Conservation (phyloP, 2,329 filamentous ascomycete species). For the Penicillium sp. region DNA sequence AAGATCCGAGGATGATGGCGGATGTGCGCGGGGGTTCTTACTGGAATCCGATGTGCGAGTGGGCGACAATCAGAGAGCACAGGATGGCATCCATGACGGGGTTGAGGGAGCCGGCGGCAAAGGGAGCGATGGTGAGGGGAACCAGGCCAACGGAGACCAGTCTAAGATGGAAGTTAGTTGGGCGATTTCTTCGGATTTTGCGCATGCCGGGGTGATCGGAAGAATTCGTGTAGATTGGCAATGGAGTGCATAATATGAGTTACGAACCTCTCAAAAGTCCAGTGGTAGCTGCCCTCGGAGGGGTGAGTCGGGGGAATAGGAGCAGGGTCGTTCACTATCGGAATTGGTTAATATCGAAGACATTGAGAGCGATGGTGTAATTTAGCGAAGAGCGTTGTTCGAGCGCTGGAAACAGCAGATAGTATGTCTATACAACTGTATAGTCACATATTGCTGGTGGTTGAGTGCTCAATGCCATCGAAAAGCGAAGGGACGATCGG, state of each 20-base stretch:
- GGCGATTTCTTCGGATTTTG: background rate
- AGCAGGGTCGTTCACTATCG: conserved; percentile 78
- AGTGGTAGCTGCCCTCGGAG: conserved; percentile 94
- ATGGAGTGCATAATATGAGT: background rate
- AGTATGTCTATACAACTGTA: background rate
- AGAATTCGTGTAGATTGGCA: background rate
- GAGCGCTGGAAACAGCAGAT: background rate
- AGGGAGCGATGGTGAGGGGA: conserved; percentile 84
- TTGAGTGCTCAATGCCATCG: background rate
- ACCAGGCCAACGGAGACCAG: conserved; percentile 76
- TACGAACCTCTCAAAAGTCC: conserved; percentile 79
- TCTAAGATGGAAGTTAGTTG: conserved; percentile 44
- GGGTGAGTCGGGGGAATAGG: conserved; percentile 70
- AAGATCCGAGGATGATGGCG: background rate
- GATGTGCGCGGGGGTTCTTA: conserved; percentile 41
- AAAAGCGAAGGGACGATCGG: conserved; percentile 3
- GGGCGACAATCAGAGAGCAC: conserved; percentile 77
- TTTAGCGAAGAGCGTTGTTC: background rate
- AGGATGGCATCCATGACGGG: conserved; percentile 83
- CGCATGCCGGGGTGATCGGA: background rate
- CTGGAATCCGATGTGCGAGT: conserved; percentile 96
- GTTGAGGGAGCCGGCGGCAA: conserved; percentile 88
- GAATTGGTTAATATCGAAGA: conserved; percentile 16
- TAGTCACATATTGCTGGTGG: background rate
- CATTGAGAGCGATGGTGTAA: background rate